Evolutionary conservation across 768 basidiomycete species (phyloP).

Genomic region (Agrocybe chaxingu): DNA sequence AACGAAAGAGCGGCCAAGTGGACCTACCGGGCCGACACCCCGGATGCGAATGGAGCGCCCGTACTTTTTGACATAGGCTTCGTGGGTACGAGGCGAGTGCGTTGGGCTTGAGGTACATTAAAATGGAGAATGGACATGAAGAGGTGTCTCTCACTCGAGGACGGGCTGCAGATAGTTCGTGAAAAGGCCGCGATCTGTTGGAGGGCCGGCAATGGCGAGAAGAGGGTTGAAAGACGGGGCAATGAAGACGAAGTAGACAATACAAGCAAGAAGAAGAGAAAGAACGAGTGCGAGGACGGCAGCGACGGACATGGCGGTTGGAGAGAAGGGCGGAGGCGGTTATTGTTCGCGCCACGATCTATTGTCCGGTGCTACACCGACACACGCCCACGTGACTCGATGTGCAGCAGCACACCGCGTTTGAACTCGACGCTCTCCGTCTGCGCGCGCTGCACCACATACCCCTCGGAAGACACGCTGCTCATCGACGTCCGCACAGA

Average conservation of each 20-base stretch:
- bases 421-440: conserved; percentile 50
- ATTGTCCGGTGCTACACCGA: conserved; percentile 3
- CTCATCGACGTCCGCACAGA: conserved; percentile 2
- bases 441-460: conserved; percentile 38
- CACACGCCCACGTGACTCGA: conserved; percentile 4
- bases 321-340: conserved; percentile 6
- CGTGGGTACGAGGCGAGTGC: conserved; percentile 51
- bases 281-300: conserved; percentile 8
- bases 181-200: conserved; percentile 39
- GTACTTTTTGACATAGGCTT: conserved; percentile 51
- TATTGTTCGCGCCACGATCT: neutral
- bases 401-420: conserved; percentile 33
- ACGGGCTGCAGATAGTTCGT: conserved; percentile 52
- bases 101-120: conserved; percentile 38
- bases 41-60: conserved; percentile 70
- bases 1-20: neutral
- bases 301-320: conserved; percentile 12
- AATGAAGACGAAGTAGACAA: conserved; percentile 29
- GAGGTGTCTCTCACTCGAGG: conserved; percentile 47
- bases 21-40: conserved; percentile 67
- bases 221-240: conserved; percentile 43
- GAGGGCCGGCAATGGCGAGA: conserved; percentile 58
- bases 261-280: conserved; percentile 16
- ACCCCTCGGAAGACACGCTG: conserved; percentile 8
- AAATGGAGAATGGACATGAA: neutral